Evolutionary conservation across 805 yeast species (phyloP).

Genomic region (Saccharomyces cerevisiae): DNA sequence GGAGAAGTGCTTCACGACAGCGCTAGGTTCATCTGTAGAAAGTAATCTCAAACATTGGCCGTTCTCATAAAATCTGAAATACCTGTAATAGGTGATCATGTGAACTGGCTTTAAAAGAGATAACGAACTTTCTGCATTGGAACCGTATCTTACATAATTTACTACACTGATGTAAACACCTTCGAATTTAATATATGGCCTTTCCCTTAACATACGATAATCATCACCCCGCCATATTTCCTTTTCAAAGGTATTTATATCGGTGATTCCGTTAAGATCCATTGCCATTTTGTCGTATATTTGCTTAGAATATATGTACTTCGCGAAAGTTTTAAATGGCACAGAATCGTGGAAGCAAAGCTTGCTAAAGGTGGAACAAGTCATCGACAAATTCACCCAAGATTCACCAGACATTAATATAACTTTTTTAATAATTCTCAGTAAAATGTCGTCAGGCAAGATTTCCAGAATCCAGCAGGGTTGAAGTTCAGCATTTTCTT

Average conservation of each 20-base stretch:
- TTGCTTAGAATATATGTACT: constrained; percentile 47
- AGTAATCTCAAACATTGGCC: constrained; percentile 67
- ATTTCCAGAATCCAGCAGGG: constrained; percentile 37
- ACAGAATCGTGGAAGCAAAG: constrained; percentile 46
- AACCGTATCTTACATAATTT: constrained; percentile 78
- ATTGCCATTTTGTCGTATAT: constrained; percentile 39
- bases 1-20: constrained; percentile 51
- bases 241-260: constrained; percentile 32
- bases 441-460: constrained; percentile 53
- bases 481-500: constrained; percentile 19
- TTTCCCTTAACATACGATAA: constrained; percentile 33
- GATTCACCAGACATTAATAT: constrained; percentile 46
- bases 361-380: constrained; percentile 50
- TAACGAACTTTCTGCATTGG: constrained; percentile 53
- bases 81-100: constrained; percentile 82
- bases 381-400: constrained; percentile 54
- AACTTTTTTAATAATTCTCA: constrained; percentile 41
- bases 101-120: constrained; percentile 71
- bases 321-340: constrained; percentile 45
- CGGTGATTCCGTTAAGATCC: constrained; percentile 31
- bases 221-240: constrained; percentile 35
- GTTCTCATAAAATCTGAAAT: constrained; percentile 68
- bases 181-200: constrained; percentile 72
- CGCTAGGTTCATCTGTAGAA: constrained; percentile 62
- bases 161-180: constrained; percentile 85